Evolutionary conservation across 1,139 yeast genomes (phyloP).

Genomic region (Suhomyces atakaporum): DNA sequence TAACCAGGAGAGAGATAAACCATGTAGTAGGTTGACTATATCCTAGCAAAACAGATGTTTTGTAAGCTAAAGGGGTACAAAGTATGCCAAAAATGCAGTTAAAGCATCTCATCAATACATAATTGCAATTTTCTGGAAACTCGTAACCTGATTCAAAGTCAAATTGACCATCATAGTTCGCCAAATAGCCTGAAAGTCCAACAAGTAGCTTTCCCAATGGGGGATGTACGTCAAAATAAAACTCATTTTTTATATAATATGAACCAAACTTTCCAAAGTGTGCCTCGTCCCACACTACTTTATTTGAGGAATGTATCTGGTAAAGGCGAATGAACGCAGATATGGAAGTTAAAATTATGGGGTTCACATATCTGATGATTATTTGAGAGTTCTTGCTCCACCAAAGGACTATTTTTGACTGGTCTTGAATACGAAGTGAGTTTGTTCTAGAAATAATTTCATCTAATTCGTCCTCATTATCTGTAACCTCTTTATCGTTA

Average conservation of each 20-base stretch:
- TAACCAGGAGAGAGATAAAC: conserved; percentile 59
- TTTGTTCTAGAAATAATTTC: conserved; percentile 19
- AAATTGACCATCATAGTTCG: conserved; percentile 67
- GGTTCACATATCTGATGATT: conserved; percentile 29
- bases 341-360: conserved; percentile 49
- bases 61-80: conserved; percentile 66
- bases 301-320: conserved; percentile 59
- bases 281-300: conserved; percentile 96
- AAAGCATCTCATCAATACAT: conserved; percentile 62
- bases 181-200: conserved; percentile 66
- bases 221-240: conserved; percentile 79
- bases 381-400: conserved; percentile 6
- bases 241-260: conserved; percentile 61
- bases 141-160: conserved; percentile 60
- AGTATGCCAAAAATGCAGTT: conserved; percentile 64
- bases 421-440: conserved; percentile 13
- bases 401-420: conserved; percentile 1
- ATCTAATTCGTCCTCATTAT: conserved; percentile 12
- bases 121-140: conserved; percentile 60
- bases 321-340: conserved; percentile 71
- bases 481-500: neutral
- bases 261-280: conserved; percentile 77
- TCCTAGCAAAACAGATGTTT: conserved; percentile 54
- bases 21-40: conserved; percentile 49
- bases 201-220: conserved; percentile 74